Evolutionary conservation across 306 rosid genomes (phyloP).

Genomic region (Cucurbita maxima): DNA sequence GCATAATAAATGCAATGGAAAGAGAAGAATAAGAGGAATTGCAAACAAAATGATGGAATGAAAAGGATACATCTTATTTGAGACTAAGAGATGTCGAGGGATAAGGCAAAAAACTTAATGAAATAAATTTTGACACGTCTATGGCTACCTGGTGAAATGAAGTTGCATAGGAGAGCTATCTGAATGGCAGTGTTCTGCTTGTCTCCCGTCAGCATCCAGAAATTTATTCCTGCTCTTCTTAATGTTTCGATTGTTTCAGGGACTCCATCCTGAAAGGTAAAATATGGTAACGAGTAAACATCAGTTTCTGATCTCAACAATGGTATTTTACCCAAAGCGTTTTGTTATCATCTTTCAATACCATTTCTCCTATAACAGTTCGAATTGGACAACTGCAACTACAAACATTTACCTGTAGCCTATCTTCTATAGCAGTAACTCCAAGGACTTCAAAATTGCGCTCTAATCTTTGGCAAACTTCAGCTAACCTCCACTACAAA

Average conservation of each 20-base stretch:
- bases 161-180: slow-evolving; percentile 94
- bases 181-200: slow-evolving; percentile 94
- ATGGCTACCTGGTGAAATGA: slow-evolving; percentile 81
- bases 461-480: slow-evolving; percentile 83
- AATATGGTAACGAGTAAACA: neutral
- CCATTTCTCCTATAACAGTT: neutral
- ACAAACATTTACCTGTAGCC: slow-evolving; percentile 61
- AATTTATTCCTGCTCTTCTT: slow-evolving; percentile 95
- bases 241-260: slow-evolving; percentile 89
- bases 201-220: slow-evolving; percentile 99
- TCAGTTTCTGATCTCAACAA: neutral
- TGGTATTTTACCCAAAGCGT: neutral
- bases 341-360: neutral
- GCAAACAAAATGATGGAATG: neutral
- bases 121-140: slow-evolving; percentile 25
- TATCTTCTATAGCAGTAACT: slow-evolving; percentile 97
- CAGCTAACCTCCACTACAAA: slow-evolving; percentile 95
- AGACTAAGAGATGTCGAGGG: neutral
- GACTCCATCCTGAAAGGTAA: slow-evolving; percentile 71
- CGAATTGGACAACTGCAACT: slow-evolving; percentile 2
- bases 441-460: slow-evolving; percentile 86
- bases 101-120: neutral
- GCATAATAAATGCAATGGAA: neutral
- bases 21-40: neutral
- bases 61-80: slow-evolving; percentile 6